Evolutionary conservation across 1,284 basidiomycete species (phyloP), one percentile per base, ranked within the genome.

Genomic region (Malassezia slooffiae): DNA sequence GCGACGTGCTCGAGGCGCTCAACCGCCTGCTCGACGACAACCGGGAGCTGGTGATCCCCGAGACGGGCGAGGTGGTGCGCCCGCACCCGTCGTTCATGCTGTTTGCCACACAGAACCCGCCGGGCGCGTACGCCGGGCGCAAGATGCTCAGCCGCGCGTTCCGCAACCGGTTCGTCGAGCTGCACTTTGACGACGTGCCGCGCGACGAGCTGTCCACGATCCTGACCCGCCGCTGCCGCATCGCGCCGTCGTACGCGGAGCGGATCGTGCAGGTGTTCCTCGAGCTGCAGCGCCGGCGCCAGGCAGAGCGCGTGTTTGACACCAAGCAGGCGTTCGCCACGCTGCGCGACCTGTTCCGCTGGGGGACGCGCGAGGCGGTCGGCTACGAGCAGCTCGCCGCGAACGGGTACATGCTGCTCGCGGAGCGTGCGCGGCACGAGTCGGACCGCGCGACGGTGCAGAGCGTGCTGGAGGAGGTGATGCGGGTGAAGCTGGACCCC

Each of bases 1-100:
- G 90, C 6, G 93, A 97, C 61, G 93, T 99, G 2, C 78, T 99
- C 15, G 93, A 99, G 71, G 93, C 93, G 1, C 77, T 97, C 22
- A 99, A 99, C 70, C 81, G 93, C 35, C 75, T 99, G 11, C 76
- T 99, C 21, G 93, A 97, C 67, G 93, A 99, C 68, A 99, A 99
- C 61, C 81, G 93, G 40, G 93, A 99, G 70, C 76, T 99, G 11
- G 77, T 96, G 40, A 83, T 99, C 43, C 87, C 91, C 0, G 93
- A 97, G 69, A 97, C 93, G 0, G 85, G 89, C 53, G 93, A 99
- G 72, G 80, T 97, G 19, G 79, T 97, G 41, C 79, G 77, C 17
- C 93, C 93, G 1, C 91, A 97, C 70, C 83, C 87, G 1, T 82
- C 88, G 70, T 99, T 97, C 73, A 89, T 96, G 81, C 78, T 99